A percentile compares a stretch with the other conserved stretches of the same genome.
Conservation (phyloP, 2,329 filamentous ascomycete species). For the Venturia carpophila region DNA sequence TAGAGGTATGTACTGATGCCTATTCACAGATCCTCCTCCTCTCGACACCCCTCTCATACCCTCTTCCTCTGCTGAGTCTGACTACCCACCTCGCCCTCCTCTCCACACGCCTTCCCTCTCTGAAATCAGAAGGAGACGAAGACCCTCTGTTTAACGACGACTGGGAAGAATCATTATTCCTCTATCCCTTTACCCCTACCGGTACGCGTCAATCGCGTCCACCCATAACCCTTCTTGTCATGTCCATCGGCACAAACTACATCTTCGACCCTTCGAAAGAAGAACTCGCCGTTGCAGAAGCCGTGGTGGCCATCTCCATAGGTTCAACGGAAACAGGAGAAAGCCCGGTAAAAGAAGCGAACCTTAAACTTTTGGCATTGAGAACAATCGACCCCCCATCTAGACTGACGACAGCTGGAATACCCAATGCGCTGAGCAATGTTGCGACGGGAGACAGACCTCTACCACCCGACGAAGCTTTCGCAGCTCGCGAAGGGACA, state of each 20-base stretch:
- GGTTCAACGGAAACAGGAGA: conserved; percentile 30
- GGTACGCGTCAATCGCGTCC: conserved; percentile 46
- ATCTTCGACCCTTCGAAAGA: conserved; percentile 90
- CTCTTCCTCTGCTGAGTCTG: conserved; percentile 82
- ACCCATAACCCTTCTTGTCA: conserved; percentile 83
- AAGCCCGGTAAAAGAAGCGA: background rate
- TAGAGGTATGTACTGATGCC: background rate
- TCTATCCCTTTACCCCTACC: conserved; percentile 55
- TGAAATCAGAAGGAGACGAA: conserved; percentile 86
- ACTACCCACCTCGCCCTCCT: conserved; percentile 91
- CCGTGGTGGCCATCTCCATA: conserved; percentile 77
- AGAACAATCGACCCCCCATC: conserved; percentile 44
- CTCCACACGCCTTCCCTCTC: conserved; percentile 70
- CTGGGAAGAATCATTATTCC: conserved; percentile 73
- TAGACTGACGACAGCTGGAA: conserved; percentile 40
- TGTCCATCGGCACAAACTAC: conserved; percentile 77
- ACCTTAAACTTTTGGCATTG: conserved; percentile 36
- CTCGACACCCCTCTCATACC: conserved; percentile 87
- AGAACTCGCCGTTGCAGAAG: conserved; percentile 87
- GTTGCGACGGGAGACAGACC: conserved; percentile 36
- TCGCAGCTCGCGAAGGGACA: conserved; percentile 45
- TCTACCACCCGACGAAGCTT: conserved; percentile 32
- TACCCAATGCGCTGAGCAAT: conserved; percentile 40
- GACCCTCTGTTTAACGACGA: conserved; percentile 98
- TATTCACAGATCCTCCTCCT: conserved; percentile 72